phyloP scores from a whole-genome alignment of 257 asterid genomes.

The Solanum ossicruentum region DNA sequence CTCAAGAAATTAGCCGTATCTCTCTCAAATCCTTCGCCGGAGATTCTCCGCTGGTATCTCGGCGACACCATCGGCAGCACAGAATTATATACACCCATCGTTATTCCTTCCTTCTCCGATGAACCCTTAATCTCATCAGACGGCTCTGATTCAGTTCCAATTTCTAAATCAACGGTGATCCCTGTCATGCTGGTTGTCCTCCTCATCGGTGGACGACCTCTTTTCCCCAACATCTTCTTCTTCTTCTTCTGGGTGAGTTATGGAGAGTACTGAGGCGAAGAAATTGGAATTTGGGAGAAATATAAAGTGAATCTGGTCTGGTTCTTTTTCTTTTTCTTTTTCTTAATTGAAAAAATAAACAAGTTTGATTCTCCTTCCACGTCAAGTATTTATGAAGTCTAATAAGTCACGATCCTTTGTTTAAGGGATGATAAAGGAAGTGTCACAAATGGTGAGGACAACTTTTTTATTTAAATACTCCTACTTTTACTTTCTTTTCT shows the following conservation, averaged over 20 bases:
- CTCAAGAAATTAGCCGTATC: constrained; percentile 28
- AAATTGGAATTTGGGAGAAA: background rate
- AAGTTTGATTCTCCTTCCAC: background rate
- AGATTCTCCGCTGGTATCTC: constrained; percentile 10
- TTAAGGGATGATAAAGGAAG: background rate
- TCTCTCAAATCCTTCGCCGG: background rate
- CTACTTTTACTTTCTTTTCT: too few species aligned
- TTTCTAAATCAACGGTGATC: constrained; percentile 16
- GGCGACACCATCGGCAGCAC: constrained; percentile 23
- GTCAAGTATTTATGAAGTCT: background rate
- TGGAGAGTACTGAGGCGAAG: background rate
- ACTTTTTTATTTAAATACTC: too few species aligned
- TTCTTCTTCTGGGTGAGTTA: background rate
- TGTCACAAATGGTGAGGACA: background rate
- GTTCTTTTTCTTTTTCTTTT: background rate
- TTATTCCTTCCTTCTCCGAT: background rate
- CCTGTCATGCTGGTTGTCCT: constrained; percentile 36
- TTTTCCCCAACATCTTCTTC: constrained; percentile 28
- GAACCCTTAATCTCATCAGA: background rate
- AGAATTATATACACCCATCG: background rate
- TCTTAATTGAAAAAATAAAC: background rate
- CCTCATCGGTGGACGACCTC: constrained; percentile 22
- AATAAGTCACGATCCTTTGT: background rate
- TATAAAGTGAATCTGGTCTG: background rate
- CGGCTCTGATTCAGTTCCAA: constrained; percentile 9